phyloP scores from a whole-genome alignment of 768 basidiomycete genomes.

The Candolleomyces eurysporus region DNA sequence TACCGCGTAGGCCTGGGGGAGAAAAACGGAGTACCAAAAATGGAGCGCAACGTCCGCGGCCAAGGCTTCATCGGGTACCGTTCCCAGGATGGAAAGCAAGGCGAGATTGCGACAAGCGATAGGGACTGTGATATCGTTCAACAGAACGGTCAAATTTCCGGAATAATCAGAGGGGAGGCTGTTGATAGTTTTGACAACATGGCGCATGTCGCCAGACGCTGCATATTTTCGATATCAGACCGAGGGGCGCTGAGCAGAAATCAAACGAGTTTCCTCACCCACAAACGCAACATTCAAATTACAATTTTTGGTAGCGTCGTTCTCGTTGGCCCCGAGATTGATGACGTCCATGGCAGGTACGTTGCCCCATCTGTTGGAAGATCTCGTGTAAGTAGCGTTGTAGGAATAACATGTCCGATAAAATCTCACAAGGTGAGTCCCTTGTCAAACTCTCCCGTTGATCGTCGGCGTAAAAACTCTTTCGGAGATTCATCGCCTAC shows the following conservation, averaged over 20 bases:
- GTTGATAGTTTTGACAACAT: constrained; percentile 5
- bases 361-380: neutral
- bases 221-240: neutral
- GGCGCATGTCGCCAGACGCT: constrained; percentile 1
- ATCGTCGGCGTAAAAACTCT: neutral
- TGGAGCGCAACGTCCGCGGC: constrained; percentile 42
- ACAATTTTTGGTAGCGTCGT: neutral
- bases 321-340: constrained; percentile 3
- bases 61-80: constrained; percentile 21
- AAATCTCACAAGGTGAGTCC: neutral
- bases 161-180: neutral
- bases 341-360: neutral
- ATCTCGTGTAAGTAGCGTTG: neutral
- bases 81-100: constrained; percentile 34
- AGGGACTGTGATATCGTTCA: constrained; percentile 32
- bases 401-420: neutral
- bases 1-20: neutral
- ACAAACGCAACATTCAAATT: neutral
- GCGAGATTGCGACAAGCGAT: constrained; percentile 34
- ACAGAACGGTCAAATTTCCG: constrained; percentile 31
- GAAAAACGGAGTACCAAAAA: constrained; percentile 36
- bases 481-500: neutral
- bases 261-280: neutral
- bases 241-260: neutral
- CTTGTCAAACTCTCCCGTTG: neutral